Percentiles rank a stretch among this genome's conserved stretches.
Conservation (phyloP, 495 filamentous ascomycete species). For the Neurospora sp. region DNA sequence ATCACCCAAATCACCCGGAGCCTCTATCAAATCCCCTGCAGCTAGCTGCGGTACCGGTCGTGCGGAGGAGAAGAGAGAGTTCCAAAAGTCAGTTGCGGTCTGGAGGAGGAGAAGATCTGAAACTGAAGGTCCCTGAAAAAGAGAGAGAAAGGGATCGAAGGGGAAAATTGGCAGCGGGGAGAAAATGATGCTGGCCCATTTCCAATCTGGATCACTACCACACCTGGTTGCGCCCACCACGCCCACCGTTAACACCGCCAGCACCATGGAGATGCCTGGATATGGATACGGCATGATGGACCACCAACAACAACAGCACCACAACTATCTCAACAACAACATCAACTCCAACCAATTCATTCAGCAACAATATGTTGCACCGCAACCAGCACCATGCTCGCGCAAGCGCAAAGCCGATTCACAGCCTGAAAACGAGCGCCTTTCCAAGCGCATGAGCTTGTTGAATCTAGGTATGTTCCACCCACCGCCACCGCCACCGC, state of each 20-base stretch:
- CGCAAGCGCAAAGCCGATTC: slow-evolving; percentile 45
- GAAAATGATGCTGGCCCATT: not conserved
- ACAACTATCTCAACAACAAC: slow-evolving; percentile 3
- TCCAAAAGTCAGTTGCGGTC: not conserved
- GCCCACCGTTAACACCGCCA: not conserved
- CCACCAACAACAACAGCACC: not conserved
- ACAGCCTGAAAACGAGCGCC: slow-evolving; percentile 41
- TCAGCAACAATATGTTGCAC: slow-evolving; percentile 1
- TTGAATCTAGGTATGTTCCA: slow-evolving; percentile 64
- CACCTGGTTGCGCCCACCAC: not conserved
- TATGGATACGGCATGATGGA: not conserved
- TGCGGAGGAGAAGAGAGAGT: not conserved
- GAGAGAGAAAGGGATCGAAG: not conserved
- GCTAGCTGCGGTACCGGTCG: not conserved
- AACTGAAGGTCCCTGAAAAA: not conserved
- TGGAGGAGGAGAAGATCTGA: not conserved
- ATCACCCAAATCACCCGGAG: not conserved
- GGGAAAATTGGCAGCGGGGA: not conserved
- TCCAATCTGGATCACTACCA: not conserved
- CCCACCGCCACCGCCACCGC: not conserved
- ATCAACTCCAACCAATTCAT: slow-evolving; percentile 1
- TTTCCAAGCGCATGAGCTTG: slow-evolving; percentile 70
- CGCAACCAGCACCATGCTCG: slow-evolving; percentile 10
- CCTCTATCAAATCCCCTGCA: not conserved
- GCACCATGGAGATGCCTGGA: not conserved